Base-by-base conservation (phyloP, 139 green algal genomes). In the Asterochloris erici region DNA sequence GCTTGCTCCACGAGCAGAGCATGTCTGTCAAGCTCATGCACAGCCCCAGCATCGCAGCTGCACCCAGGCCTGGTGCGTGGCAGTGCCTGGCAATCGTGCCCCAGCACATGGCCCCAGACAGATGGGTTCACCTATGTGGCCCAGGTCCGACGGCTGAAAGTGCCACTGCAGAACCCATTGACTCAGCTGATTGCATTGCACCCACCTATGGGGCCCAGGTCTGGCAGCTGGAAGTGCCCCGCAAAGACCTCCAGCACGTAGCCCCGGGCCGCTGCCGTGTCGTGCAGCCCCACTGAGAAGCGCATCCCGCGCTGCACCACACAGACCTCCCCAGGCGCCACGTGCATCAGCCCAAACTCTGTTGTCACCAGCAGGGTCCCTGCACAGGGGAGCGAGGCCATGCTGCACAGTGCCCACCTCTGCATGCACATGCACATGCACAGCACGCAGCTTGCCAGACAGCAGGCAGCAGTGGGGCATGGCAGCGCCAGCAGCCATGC, bases 201-300 rank as follows among this genome's bases (percentile, higher is more conserved):
- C 38, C 38, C 38, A 95, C 94, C 96, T 27, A 99, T 98, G 12
- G 91, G 94, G 10, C 96, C 96, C 74, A 99, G 90, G 47, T 99
- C 94, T 10, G 96, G 96, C 80, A 99, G 92, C 81, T 83, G 63
- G 82, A 99, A 98, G 88, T 97, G 93, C 14, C 91, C 90, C 9
- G 83, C 78, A 85, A 97, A 98, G 12, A 98, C 84, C 85, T 99
- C 96, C 74, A 98, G 89, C 38, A 99, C 87, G 70, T 99, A 99
- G 0, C 96, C 95, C 0, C 95, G 79, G 9, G 90, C 92, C 24
- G 38, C 74, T 66, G 71, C 68, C 9, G 26, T 84, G 16, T n/a
- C 82, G 26, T 88, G 79, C 74, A 98, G 88, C 21, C 70, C 86
- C 80, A 98, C 92, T 6, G 87, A 86, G 84, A 98, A 98, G 54